Percentiles rank a stretch among this genome's conserved stretches.
These are phyloP conservation scores for Candida mesenterica DNA, from an alignment of 1,139 yeast genomes.

Conservation along the genomic window DNA sequence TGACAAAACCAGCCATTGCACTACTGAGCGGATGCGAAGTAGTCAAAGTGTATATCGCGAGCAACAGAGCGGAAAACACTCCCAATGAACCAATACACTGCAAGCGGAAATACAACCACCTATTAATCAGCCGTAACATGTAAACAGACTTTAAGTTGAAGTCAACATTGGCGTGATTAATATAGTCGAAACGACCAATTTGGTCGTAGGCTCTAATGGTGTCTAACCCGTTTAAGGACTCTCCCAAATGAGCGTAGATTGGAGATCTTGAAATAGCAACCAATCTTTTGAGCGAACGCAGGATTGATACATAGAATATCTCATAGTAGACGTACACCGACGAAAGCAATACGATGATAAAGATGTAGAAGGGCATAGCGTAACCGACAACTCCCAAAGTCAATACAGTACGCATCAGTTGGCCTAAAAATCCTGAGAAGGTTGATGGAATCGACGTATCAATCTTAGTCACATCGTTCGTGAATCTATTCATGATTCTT, in stretches of 20 bases:
- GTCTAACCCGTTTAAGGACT: conserved; percentile 58
- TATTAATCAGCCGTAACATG: conserved; percentile 54
- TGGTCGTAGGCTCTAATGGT: conserved; percentile 60
- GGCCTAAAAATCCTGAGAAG: conserved; percentile 42
- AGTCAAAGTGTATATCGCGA: conserved; percentile 39
- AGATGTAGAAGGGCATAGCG: conserved; percentile 50
- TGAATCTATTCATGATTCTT: conserved; percentile 47
- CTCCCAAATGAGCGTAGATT: conserved; percentile 63
- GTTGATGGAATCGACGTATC: conserved; percentile 53
- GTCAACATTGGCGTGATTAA: conserved; percentile 60
- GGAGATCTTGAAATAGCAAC: conserved; percentile 44
- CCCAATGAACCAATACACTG: conserved; percentile 68
- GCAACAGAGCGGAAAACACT: conserved; percentile 55
- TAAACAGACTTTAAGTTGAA: conserved; percentile 60
- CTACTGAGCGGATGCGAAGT: conserved; percentile 45
- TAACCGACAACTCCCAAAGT: conserved; percentile 51
- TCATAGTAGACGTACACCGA: conserved; percentile 53
- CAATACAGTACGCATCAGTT: conserved; percentile 41
- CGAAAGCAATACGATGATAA: conserved; percentile 40
- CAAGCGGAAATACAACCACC: conserved; percentile 73
- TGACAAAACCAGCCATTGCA: conserved; percentile 70
- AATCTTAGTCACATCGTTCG: conserved; percentile 65
- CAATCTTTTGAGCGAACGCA: conserved; percentile 55
- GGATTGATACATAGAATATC: conserved; percentile 48
- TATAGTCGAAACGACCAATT: conserved; percentile 48